Conservation (phyloP, 768 basidiomycete species). For the Nidularia pulvinata region DNA sequence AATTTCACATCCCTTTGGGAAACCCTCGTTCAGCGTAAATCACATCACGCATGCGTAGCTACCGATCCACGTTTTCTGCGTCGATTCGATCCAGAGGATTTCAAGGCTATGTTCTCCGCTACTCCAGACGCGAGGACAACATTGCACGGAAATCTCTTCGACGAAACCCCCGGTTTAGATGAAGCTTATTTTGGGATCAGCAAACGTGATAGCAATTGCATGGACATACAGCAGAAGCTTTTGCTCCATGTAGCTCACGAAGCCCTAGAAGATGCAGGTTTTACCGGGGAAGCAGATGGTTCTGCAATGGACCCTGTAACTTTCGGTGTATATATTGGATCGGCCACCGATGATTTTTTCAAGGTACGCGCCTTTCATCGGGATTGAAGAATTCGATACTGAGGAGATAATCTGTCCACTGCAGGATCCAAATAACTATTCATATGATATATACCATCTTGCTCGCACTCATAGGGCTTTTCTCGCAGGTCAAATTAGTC, state of each 20-base stretch:
- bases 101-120: conserved; percentile 1
- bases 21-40: conserved; percentile 3
- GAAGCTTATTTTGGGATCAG: conserved; percentile 1
- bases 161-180: conserved; percentile 4
- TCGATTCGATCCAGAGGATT: conserved; percentile 3
- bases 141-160: conserved; percentile 3
- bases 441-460: conserved; percentile 4
- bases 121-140: conserved; percentile 1
- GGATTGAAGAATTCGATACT: neutral
- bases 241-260: conserved; percentile 4
- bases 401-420: neutral
- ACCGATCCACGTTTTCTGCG: conserved; percentile 4
- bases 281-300: conserved; percentile 1
- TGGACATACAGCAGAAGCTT: conserved; percentile 4
- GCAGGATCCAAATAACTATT: conserved; percentile 2
- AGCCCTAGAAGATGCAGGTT: conserved; percentile 5
- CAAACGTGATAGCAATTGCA: conserved; percentile 1
- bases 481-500: conserved; percentile 4
- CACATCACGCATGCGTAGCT: neutral
- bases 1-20: conserved; percentile 2
- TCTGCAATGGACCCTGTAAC: conserved; percentile 2
- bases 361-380: neutral
- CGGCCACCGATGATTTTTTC: conserved; percentile 3
- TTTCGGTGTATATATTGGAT: conserved; percentile 3
- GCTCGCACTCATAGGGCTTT: conserved; percentile 3